Percentiles rank a stretch among this genome's conserved stretches.
Conservation (phyloP, 257 asterid genomes). For the Ocimum tenuiflorum region DNA sequence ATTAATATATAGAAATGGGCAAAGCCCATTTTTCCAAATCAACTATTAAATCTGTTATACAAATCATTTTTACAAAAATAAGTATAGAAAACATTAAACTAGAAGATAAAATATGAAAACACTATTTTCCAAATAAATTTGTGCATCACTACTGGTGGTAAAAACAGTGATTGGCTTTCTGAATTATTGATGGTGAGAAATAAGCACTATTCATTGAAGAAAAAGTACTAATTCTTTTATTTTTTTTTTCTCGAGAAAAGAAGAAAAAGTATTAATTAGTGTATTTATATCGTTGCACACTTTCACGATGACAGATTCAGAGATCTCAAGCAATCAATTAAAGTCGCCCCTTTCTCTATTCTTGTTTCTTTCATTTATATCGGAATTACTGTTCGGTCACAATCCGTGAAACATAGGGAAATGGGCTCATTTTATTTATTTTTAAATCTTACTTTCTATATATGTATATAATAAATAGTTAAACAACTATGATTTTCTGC, state of each 20-base stretch:
- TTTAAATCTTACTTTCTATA: background rate
- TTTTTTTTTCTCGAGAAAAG: background rate
- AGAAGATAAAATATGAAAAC: too few species aligned
- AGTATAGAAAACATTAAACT: too few species aligned
- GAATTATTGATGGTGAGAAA: background rate
- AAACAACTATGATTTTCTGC: too few species aligned
- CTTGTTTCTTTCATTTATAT: background rate
- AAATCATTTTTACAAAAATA: too few species aligned
- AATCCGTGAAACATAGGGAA: background rate
- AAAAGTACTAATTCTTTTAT: background rate
- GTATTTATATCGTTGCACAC: conserved; percentile 9
- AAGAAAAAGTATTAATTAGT: too few species aligned
- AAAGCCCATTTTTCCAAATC: too few species aligned
- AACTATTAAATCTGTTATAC: too few species aligned
- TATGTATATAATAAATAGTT: background rate
- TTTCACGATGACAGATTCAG: conserved; percentile 15
- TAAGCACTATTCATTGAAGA: background rate
- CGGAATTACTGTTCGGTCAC: background rate
- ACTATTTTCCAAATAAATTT: too few species aligned
- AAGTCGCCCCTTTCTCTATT: background rate
- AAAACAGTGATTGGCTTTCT: background rate
- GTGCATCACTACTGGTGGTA: background rate
- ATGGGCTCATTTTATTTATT: background rate
- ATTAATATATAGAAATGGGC: too few species aligned
- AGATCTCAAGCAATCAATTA: background rate